These are phyloP conservation scores for Annulohypoxylon nitens DNA, from an alignment of 495 filamentous ascomycete species.

Conservation along the genomic window DNA sequence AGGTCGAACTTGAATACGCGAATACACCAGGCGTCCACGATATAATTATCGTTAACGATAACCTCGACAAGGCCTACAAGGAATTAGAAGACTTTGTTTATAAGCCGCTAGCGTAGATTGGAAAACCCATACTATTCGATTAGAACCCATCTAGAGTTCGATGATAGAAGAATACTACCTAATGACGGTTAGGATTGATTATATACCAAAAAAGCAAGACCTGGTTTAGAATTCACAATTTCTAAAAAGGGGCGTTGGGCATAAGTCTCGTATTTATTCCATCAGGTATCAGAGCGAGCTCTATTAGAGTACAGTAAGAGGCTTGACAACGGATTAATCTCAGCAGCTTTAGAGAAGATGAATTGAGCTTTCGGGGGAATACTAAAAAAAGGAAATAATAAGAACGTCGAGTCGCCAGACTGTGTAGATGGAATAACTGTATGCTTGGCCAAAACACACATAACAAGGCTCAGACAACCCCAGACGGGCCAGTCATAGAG, in stretches of 20 bases:
- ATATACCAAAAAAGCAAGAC: slow-evolving; percentile 19
- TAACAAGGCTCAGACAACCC: slow-evolving; percentile 40
- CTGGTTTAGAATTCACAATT: slow-evolving; percentile 19
- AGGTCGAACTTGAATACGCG: slow-evolving; percentile 84
- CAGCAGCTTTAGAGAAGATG: slow-evolving; percentile 50
- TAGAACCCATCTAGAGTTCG: slow-evolving; percentile 13
- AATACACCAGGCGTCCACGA: slow-evolving; percentile 82
- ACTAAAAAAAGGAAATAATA: slow-evolving; percentile 57
- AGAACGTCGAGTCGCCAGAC: slow-evolving; percentile 51
- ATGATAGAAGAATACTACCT: slow-evolving; percentile 12
- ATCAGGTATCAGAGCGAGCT: slow-evolving; percentile 63
- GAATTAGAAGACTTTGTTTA: slow-evolving; percentile 78
- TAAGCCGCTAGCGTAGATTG: slow-evolving; percentile 48
- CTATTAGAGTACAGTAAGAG: slow-evolving; percentile 56
- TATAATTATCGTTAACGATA: slow-evolving; percentile 88
- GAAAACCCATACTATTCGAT: background rate
- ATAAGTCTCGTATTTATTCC: slow-evolving; percentile 58
- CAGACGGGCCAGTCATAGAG: slow-evolving; percentile 36
- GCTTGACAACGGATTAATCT: slow-evolving; percentile 56
- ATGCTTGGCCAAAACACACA: slow-evolving; percentile 51
- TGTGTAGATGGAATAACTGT: slow-evolving; percentile 49
- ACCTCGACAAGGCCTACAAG: slow-evolving; percentile 84
- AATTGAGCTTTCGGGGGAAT: slow-evolving; percentile 53
- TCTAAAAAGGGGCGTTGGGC: slow-evolving; percentile 29
- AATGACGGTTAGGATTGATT: slow-evolving; percentile 8